Evolutionary conservation across 2,329 filamentous ascomycete genomes (phyloP), one percentile per base, ranked within the genome.

Genomic region (Fusarium sterilihyphosum): DNA sequence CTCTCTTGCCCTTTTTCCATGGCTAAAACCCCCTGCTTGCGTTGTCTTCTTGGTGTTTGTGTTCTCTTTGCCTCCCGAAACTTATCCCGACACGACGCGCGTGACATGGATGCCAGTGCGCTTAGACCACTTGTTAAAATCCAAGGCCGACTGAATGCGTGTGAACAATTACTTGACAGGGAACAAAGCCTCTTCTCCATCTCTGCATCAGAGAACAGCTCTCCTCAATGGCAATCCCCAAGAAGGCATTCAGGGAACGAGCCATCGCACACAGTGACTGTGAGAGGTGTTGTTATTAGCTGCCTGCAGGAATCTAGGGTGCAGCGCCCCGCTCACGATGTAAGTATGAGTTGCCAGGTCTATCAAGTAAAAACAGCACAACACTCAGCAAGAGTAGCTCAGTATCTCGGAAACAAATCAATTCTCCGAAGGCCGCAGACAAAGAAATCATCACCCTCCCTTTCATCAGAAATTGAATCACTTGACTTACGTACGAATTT

Each of bases 401-500:
- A 38, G 31, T 40, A 40, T 11, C 14, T 56, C 11, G 3, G 8
- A 11, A 0, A 3, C 3, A 13, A 5, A 37, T 20, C 2, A 8
- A 10, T 2, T 37, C n/a, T 52, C 31, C 14, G 2, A 10, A 50
- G 14, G 7, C 13, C 10, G 2, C 9, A 16, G 10, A 22, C 9
- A 17, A 2, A 13, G 26, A 29, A 11, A 10, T 14, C 3, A 31
- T 17, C 11, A 5, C 11, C 8, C 6, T 33, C 12, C 11, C 1
- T 33, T 18, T 1, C 3, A 26, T 31, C 12, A n/a, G 22, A 57
- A 7, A 5, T 29, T 8, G 14, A 20, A 9, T 12, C 9, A 4
- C 24, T 40, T 9, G 6, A 22, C 26, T 8, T 11, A 8, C 20
- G 10, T 0, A 24, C 6, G 0, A 18, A 18, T 7, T 14, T n/a